Percentiles rank a stretch among this genome's conserved stretches.
These are phyloP conservation scores for Arthrinium phaeospermum DNA, from an alignment of 2,329 filamentous ascomycete species.

Conservation along the genomic window DNA sequence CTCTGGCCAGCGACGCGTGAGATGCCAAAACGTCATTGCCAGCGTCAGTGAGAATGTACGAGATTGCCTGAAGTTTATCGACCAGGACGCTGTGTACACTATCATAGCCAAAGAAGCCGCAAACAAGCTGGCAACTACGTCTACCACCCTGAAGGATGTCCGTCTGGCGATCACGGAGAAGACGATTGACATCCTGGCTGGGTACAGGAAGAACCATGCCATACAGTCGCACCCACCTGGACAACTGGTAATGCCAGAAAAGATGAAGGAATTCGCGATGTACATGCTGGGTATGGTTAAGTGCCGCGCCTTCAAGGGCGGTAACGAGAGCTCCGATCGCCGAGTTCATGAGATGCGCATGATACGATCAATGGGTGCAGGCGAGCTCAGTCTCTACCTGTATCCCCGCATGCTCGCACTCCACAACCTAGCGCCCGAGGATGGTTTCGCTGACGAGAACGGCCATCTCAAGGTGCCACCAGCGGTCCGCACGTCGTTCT, in stretches of 20 bases:
- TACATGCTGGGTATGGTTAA: conserved; percentile 92
- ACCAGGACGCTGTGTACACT: conserved; percentile 90
- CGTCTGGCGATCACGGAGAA: conserved; percentile 85
- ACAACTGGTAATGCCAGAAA: conserved; percentile 93
- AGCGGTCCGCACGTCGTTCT: conserved; percentile 81
- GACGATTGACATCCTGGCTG: conserved; percentile 88
- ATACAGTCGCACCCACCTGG: conserved; percentile 82
- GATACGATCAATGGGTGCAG: conserved; percentile 84
- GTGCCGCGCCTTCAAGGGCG: conserved; percentile 90
- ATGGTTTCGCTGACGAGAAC: conserved; percentile 89
- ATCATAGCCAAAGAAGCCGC: conserved; percentile 94
- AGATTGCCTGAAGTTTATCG: conserved; percentile 89
- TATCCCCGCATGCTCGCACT: conserved; percentile 93
- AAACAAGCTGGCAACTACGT: conserved; percentile 76
- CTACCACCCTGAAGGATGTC: conserved; percentile 80
- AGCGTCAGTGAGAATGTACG: conserved; percentile 85
- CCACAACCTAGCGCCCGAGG: conserved; percentile 84
- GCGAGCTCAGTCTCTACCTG: conserved; percentile 88
- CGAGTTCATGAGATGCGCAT: conserved; percentile 90
- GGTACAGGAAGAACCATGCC: conserved; percentile 91
- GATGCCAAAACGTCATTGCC: conserved; percentile 92
- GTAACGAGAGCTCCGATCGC: conserved; percentile 87
- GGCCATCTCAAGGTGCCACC: conserved; percentile 87
- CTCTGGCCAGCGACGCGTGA: conserved; percentile 83
- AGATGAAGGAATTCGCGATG: conserved; percentile 96